A percentile compares a stretch with the other conserved stretches of the same genome.
These are phyloP conservation scores for Candida pseudoglaebosa DNA, from an alignment of 805 yeast species.

Conservation along the genomic window DNA sequence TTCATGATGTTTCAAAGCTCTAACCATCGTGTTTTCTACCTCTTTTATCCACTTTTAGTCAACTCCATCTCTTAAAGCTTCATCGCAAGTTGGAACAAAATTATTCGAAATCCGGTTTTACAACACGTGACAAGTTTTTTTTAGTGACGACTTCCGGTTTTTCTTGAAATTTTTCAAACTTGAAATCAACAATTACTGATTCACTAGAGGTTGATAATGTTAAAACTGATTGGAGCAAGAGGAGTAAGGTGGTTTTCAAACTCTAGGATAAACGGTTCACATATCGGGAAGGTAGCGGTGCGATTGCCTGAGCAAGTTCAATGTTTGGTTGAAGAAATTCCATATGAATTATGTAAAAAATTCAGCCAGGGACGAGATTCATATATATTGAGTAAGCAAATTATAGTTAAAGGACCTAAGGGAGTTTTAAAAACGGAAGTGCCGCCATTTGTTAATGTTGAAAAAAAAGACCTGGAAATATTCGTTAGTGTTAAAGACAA, in stretches of 20 bases:
- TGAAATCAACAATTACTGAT: too few species aligned
- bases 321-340: slow-evolving; percentile 43
- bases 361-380: slow-evolving; percentile 65
- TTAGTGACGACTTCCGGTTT: too few species aligned
- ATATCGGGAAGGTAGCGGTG: slow-evolving; percentile 80
- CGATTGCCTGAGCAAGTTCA: slow-evolving; percentile 60
- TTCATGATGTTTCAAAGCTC: slow-evolving; percentile 92
- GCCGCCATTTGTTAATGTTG: slow-evolving; percentile 65
- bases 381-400: slow-evolving; percentile 52
- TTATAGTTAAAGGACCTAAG: slow-evolving; percentile 71
- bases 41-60: not conserved
- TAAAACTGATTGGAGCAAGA: not conserved
- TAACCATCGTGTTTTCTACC: slow-evolving; percentile 51
- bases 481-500: slow-evolving; percentile 56
- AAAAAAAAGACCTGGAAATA: slow-evolving; percentile 25
- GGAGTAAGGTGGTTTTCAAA: slow-evolving; percentile 14
- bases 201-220: not conserved
- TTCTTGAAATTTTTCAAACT: slow-evolving; percentile 6
- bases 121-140: not conserved
- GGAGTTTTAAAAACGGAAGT: slow-evolving; percentile 62
- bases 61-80: not conserved
- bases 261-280: slow-evolving; percentile 36
- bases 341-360: slow-evolving; percentile 50
- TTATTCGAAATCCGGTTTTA: too few species aligned
- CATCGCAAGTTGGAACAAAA: not conserved